Percentiles rank a stretch among this genome's conserved stretches.
These are phyloP conservation scores for Aspergillus eucalypticola DNA, from an alignment of 2,329 filamentous ascomycete genomes.

Conservation along the genomic window DNA sequence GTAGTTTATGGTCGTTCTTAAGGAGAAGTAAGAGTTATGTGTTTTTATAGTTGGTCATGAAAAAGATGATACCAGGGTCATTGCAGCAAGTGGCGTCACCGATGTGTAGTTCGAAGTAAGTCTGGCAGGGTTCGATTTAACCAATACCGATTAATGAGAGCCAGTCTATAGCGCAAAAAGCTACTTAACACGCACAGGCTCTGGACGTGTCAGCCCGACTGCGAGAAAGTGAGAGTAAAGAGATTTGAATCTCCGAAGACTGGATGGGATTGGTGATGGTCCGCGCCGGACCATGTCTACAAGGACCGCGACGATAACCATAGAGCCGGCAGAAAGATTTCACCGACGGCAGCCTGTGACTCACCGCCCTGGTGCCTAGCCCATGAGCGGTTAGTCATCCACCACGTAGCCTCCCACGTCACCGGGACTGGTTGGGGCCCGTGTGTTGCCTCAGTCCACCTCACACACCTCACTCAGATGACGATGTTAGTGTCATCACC, in stretches of 20 bases:
- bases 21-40: not conserved
- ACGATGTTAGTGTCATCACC: not conserved
- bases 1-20: not conserved
- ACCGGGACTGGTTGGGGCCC: constrained; percentile 2
- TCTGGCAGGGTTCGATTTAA: not conserved
- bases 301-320: not conserved
- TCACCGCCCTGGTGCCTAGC: constrained; percentile 8
- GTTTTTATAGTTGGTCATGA: not conserved
- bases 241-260: not conserved
- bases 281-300: not conserved
- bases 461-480: not conserved
- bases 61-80: not conserved
- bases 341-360: constrained; percentile 4
- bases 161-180: not conserved
- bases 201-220: not conserved
- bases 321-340: not conserved
- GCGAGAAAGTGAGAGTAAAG: not conserved
- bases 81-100: not conserved
- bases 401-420: constrained; percentile 19
- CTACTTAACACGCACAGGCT: not conserved
- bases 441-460: constrained; percentile 1
- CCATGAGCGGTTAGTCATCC: constrained; percentile 14
- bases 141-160: not conserved
- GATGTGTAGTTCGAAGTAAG: not conserved
- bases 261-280: not conserved